Percentiles rank a stretch among this genome's conserved stretches.
These are phyloP conservation scores for Auricularia sp. DNA, from an alignment of 768 basidiomycete species.

Conservation along the genomic window DNA sequence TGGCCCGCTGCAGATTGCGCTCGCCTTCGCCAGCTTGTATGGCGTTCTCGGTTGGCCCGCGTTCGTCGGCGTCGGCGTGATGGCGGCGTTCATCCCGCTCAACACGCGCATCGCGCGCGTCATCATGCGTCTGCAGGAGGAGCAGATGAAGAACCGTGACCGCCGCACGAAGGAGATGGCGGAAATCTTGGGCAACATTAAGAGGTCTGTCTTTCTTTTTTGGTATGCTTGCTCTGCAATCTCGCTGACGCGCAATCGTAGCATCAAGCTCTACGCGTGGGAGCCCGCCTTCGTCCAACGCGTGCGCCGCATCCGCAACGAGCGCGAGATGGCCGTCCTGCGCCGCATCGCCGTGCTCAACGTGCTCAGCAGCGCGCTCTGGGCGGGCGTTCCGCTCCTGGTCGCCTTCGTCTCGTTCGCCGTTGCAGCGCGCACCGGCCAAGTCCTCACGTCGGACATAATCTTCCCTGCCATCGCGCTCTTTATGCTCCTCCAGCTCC, in stretches of 20 bases:
- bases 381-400: slow-evolving; percentile 60
- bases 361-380: slow-evolving; percentile 51
- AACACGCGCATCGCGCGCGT: slow-evolving; percentile 62
- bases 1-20: slow-evolving; percentile 76
- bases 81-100: slow-evolving; percentile 72
- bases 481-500: slow-evolving; percentile 81
- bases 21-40: slow-evolving; percentile 87
- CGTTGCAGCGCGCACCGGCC: slow-evolving; percentile 36
- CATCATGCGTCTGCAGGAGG: slow-evolving; percentile 65
- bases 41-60: slow-evolving; percentile 88
- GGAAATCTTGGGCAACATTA: slow-evolving; percentile 87
- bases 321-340: slow-evolving; percentile 72
- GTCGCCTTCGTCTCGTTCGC: slow-evolving; percentile 81
- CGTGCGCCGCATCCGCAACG: slow-evolving; percentile 70
- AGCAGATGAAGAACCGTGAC: slow-evolving; percentile 92
- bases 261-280: slow-evolving; percentile 91
- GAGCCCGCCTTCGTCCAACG: slow-evolving; percentile 80
- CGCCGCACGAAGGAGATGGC: slow-evolving; percentile 79
- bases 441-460: slow-evolving; percentile 63
- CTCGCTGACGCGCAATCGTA: slow-evolving; percentile 15
- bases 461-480: slow-evolving; percentile 92
- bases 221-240: too few species aligned
- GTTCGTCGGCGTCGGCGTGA: slow-evolving; percentile 80
- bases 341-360: slow-evolving; percentile 70
- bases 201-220: slow-evolving; percentile 36